A percentile compares a stretch with the other conserved stretches of the same genome.
Conservation (phyloP, 306 rosid species). For the Cicer cuneatum region DNA sequence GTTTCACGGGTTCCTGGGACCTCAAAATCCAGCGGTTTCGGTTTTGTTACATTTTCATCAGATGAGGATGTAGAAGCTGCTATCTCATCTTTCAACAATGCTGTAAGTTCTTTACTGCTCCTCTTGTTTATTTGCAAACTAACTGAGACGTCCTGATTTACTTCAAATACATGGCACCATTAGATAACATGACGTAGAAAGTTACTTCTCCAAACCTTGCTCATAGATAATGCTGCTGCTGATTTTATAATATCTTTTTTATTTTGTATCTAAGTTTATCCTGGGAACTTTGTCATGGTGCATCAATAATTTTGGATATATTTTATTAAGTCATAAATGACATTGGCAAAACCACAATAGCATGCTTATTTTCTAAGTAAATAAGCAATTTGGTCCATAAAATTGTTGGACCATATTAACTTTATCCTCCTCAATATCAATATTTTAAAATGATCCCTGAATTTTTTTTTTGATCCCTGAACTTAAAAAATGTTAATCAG, state of each 20-base stretch:
- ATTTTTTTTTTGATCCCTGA: too few species aligned
- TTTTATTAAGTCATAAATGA: not conserved
- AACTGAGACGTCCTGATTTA: constrained; percentile 20
- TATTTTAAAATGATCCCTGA: too few species aligned
- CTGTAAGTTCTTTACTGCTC: constrained; percentile 65
- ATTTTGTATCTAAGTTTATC: constrained; percentile 17
- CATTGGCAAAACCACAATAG: constrained; percentile 31
- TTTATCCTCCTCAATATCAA: too few species aligned
- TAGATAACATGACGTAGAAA: not conserved
- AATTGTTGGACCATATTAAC: too few species aligned
- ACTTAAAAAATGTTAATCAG: too few species aligned
- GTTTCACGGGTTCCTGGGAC: constrained; percentile 94
- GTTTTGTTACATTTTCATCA: constrained; percentile 83
- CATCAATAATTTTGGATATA: constrained; percentile 5
- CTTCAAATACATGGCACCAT: constrained; percentile 10
- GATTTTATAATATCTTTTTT: constrained; percentile 6
- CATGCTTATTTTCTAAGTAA: not conserved
- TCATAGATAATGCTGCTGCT: constrained; percentile 29
- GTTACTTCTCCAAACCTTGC: constrained; percentile 19
- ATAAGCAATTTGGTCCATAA: too few species aligned
- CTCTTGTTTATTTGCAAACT: constrained; percentile 25
- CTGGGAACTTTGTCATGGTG: not conserved
- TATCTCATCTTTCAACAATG: constrained; percentile 74
- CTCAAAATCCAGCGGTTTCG: constrained; percentile 84
- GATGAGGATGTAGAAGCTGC: constrained; percentile 92